phyloP scores from a whole-genome alignment of 768 basidiomycete species.

The Strobilomyces dryophilus region DNA sequence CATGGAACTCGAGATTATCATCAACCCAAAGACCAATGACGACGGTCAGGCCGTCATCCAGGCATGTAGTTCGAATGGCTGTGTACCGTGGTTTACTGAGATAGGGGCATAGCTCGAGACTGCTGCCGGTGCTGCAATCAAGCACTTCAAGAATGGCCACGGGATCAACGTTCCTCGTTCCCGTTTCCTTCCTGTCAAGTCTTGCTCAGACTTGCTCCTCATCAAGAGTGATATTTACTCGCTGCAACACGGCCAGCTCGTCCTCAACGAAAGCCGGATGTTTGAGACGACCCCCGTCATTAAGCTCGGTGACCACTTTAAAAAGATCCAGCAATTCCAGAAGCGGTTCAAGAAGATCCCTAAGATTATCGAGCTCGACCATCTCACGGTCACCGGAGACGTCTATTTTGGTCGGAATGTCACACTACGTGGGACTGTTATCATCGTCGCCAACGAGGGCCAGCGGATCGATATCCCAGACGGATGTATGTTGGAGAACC shows the following conservation, averaged over 20 bases:
- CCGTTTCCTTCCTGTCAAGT: slow-evolving; percentile 67
- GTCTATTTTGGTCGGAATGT: slow-evolving; percentile 65
- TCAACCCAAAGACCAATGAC: slow-evolving; percentile 67
- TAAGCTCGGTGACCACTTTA: slow-evolving; percentile 75
- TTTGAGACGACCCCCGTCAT: slow-evolving; percentile 66
- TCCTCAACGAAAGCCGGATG: slow-evolving; percentile 55
- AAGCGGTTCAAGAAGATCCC: slow-evolving; percentile 76
- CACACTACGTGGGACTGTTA: slow-evolving; percentile 63
- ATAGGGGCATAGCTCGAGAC: slow-evolving; percentile 53
- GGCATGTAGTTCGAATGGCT: slow-evolving; percentile 25
- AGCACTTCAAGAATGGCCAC: slow-evolving; percentile 62
- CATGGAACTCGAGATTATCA: slow-evolving; percentile 78
- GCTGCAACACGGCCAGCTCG: slow-evolving; percentile 63
- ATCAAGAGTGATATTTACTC: slow-evolving; percentile 71
- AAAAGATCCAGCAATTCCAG: slow-evolving; percentile 69
- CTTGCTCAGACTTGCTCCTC: slow-evolving; percentile 59
- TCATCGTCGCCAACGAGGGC: slow-evolving; percentile 75
- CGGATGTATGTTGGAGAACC: slow-evolving; percentile 67
- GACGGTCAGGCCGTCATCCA: slow-evolving; percentile 70
- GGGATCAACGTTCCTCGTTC: slow-evolving; percentile 72
- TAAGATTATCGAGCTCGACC: slow-evolving; percentile 68
- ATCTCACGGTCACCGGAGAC: slow-evolving; percentile 68
- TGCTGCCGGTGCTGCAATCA: slow-evolving; percentile 72
- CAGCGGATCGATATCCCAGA: slow-evolving; percentile 73
- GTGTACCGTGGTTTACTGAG: neutral